Base-by-base conservation (phyloP, 1,284 basidiomycete species). In the Exobasidium cylindrosporum region DNA sequence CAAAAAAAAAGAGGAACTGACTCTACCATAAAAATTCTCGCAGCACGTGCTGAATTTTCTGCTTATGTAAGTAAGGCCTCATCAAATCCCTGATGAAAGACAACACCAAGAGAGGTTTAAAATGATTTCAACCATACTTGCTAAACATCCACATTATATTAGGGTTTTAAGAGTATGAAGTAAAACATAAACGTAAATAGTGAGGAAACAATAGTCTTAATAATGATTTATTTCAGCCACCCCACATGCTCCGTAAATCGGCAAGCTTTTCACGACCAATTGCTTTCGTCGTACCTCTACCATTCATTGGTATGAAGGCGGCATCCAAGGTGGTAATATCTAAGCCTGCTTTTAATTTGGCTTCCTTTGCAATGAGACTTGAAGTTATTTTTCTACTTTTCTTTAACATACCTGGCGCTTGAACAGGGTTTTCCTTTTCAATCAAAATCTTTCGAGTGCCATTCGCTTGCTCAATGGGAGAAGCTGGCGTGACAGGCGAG, bases 231-330 rank as follows among this genome's bases (percentile, higher is more conserved):
- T n/a, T n/a, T n/a, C n/a, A n/a, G n/a, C n/a, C n/a, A 35, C 71
- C 73, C 69, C 71, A 75, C 2, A 75, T 62, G 17, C 68, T 69
- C 40, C 71, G 56, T 17, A 75, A 60, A 14, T 67, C 69, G 32
- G 67, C 68, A 14, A 73, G 31, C 60, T 68, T 72, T 35, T 54
- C 63, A 57, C 67, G 59, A 14, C 64, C 46, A 58, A 17, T n/a
- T 54, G 65, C 46, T 46, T 58, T 61, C 31, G 65, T 63, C 21
- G 63, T 56, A 29, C 46, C 60, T 45, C 53, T 35, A 60, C 61
- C 50, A 54, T 59, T 56, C 63, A 61, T 47, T 61, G 68, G 69
- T 60, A 65, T 58, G 6, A 49, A 44, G 58, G 66, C 65, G 57
- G 55, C 67, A 45, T 65, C 64, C 64, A 68, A 65, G 54, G 6